Evolutionary conservation across 768 basidiomycete species (phyloP).

Genomic region (Boletus tylopilopsis): DNA sequence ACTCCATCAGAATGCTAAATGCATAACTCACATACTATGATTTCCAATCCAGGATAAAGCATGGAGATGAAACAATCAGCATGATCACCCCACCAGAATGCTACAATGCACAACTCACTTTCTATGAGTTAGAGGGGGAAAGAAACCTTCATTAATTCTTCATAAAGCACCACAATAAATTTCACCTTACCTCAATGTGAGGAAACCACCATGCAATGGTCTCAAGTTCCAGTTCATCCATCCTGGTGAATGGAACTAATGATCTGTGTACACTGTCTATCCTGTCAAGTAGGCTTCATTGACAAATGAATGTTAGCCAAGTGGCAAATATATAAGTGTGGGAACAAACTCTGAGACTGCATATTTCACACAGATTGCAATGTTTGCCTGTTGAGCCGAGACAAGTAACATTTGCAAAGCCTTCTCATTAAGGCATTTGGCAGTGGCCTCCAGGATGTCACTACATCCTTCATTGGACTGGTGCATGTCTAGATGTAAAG

Average conservation of each 20-base stretch:
- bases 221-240: too few species aligned
- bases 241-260: too few species aligned
- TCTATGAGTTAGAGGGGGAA: too few species aligned
- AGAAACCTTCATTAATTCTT: too few species aligned
- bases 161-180: too few species aligned
- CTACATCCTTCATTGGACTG: neutral
- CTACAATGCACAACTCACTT: too few species aligned
- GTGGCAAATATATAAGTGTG: rapidly evolving
- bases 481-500: neutral
- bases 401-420: neutral
- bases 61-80: too few species aligned
- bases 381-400: too few species aligned
- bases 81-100: too few species aligned
- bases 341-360: neutral
- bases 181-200: neutral
- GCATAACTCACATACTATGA: too few species aligned
- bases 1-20: too few species aligned
- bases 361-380: slow-evolving; percentile 8
- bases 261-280: neutral
- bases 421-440: neutral
- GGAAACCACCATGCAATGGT: slow-evolving; percentile 7
- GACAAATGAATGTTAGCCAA: neutral
- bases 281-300: neutral
- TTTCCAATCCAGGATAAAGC: too few species aligned
- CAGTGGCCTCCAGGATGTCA: neutral